A percentile compares a stretch with the other conserved stretches of the same genome.
Conservation (phyloP, 176 grass and related monocot species). For the Musa troglodytarum region DNA sequence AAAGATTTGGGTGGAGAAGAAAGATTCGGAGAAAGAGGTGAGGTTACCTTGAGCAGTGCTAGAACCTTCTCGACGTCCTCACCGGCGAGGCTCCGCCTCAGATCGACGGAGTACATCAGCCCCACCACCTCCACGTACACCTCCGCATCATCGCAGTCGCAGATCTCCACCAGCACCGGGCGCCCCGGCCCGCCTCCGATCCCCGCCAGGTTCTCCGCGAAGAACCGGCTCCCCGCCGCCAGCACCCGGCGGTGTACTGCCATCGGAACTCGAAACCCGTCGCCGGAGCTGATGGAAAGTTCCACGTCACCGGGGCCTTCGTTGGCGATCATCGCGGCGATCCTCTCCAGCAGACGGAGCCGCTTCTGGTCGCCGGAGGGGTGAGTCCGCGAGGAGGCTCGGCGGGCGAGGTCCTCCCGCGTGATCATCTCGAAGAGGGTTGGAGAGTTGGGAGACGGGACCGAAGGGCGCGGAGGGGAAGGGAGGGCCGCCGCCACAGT, state of each 20-base stretch:
- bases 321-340: not conserved
- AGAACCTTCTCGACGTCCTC: slow-evolving; percentile 21
- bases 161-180: slow-evolving; percentile 20
- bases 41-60: slow-evolving; percentile 16
- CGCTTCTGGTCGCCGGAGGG: slow-evolving; percentile 48
- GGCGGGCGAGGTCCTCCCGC: slow-evolving; percentile 15
- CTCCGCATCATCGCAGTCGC: slow-evolving; percentile 21
- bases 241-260: slow-evolving; percentile 10
- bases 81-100: slow-evolving; percentile 3
- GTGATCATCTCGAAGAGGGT: slow-evolving; percentile 20
- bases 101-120: slow-evolving; percentile 19
- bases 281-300: slow-evolving; percentile 16
- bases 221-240: slow-evolving; percentile 17
- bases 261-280: slow-evolving; percentile 9
- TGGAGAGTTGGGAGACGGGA: slow-evolving; percentile 22
- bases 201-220: slow-evolving; percentile 18
- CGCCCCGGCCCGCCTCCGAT: not conserved
- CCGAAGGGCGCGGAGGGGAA: not conserved
- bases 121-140: slow-evolving; percentile 14
- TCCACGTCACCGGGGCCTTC: slow-evolving; percentile 14
- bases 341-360: slow-evolving; percentile 5
- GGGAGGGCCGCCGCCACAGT: not conserved
- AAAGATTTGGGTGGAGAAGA: not conserved
- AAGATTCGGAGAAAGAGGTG: not conserved
- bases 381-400: not conserved